These are phyloP conservation scores for Cinchona pubescens DNA, from an alignment of 257 asterid species.

Conservation along the genomic window DNA sequence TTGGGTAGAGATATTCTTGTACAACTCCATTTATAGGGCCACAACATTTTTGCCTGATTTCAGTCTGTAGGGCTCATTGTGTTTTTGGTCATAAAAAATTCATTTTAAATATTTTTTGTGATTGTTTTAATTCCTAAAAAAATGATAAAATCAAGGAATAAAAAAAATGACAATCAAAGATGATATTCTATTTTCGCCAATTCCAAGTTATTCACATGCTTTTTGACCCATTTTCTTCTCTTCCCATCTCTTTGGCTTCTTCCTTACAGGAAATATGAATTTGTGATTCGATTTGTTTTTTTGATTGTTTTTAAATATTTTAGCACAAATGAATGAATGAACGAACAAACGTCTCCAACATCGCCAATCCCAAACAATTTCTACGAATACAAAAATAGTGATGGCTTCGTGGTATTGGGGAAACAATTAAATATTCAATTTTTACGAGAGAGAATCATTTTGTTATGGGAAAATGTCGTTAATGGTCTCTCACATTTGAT, in stretches of 20 bases:
- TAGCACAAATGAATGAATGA: slow-evolving; percentile 1
- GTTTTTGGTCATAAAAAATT: not conserved
- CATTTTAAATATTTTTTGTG: no score
- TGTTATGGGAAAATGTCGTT: no score
- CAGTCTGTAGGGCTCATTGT: not conserved
- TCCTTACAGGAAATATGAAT: slow-evolving; percentile 27
- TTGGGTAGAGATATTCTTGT: no score
- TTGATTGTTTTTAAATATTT: slow-evolving; percentile 1
- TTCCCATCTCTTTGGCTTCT: slow-evolving; percentile 44
- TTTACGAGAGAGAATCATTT: slow-evolving; percentile 28
- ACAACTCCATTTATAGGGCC: no score
- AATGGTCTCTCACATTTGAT: no score
- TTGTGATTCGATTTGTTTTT: slow-evolving; percentile 26
- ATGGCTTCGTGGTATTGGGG: not conserved
- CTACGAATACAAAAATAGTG: not conserved
- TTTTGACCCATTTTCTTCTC: slow-evolving; percentile 32
- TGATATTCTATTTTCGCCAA: no score
- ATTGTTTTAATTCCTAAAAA: no score
- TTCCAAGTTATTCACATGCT: no score
- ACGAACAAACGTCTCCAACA: not conserved
- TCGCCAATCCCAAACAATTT: not conserved
- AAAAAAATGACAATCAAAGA: no score
- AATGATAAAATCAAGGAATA: no score
- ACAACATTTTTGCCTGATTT: no score
- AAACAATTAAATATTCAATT: not conserved